phyloP scores from a whole-genome alignment of 2,329 filamentous ascomycete genomes.

The Calycina herbarum region DNA sequence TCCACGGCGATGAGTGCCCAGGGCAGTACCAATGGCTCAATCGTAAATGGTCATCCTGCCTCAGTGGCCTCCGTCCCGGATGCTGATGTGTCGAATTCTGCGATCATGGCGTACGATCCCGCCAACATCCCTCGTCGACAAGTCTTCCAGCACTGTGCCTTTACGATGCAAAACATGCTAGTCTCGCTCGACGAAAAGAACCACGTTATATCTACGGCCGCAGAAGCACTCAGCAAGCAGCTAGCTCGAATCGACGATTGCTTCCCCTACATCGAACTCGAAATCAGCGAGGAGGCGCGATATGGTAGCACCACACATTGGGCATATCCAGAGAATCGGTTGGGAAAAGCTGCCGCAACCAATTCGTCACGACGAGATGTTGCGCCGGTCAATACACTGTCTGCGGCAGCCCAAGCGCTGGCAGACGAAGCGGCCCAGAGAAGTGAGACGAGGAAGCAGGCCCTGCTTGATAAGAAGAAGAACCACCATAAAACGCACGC shows the following conservation, averaged over 20 bases:
- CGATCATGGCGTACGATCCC: slow-evolving; percentile 50
- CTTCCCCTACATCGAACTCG: slow-evolving; percentile 80
- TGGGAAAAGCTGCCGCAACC: slow-evolving; percentile 60
- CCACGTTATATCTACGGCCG: slow-evolving; percentile 90
- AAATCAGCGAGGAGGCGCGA: slow-evolving; percentile 93
- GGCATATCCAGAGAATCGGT: slow-evolving; percentile 88
- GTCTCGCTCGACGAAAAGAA: slow-evolving; percentile 96
- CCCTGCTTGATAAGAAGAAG: slow-evolving; percentile 72
- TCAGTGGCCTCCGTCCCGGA: slow-evolving; percentile 30
- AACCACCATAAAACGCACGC: slow-evolving; percentile 59
- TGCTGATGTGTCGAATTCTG: slow-evolving; percentile 44
- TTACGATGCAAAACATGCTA: slow-evolving; percentile 80
- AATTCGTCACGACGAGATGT: slow-evolving; percentile 79
- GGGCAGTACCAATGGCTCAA: slow-evolving; percentile 35
- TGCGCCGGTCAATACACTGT: slow-evolving; percentile 67
- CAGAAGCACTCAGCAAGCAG: slow-evolving; percentile 84
- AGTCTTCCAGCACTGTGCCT: slow-evolving; percentile 75
- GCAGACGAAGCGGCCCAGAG: slow-evolving; percentile 82
- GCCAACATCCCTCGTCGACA: slow-evolving; percentile 67
- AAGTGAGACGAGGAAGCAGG: slow-evolving; percentile 82
- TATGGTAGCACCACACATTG: slow-evolving; percentile 90
- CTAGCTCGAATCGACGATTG: slow-evolving; percentile 81
- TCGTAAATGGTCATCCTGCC: slow-evolving; percentile 32
- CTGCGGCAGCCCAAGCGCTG: slow-evolving; percentile 71
- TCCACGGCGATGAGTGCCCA: slow-evolving; percentile 33